Evolutionary conservation across 2,329 filamentous ascomycete genomes (phyloP).

Genomic region (Hyphodiscus sp.): DNA sequence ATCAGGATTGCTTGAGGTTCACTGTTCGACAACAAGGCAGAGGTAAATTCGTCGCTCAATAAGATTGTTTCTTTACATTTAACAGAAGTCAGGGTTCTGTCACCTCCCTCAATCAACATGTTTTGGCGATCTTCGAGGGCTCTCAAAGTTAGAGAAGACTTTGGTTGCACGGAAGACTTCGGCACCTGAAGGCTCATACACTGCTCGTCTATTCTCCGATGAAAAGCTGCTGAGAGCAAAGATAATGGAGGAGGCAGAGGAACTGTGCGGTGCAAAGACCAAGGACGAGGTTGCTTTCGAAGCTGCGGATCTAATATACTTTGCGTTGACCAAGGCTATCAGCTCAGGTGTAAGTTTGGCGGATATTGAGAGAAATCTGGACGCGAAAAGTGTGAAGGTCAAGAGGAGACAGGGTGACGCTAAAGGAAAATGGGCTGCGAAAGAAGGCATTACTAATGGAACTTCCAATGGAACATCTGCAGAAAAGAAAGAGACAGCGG

Average conservation of each 20-base stretch:
- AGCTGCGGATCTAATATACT: constrained; percentile 92
- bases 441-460: constrained; percentile 57
- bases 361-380: constrained; percentile 86
- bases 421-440: constrained; percentile 86
- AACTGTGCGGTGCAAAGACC: constrained; percentile 79
- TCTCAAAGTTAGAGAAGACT: constrained; percentile 82
- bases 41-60: constrained; percentile 35
- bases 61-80: constrained; percentile 1
- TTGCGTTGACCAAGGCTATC: constrained; percentile 85
- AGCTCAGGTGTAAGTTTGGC: constrained; percentile 77
- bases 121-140: constrained; percentile 77
- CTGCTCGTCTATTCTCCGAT: constrained; percentile 85
- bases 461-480: constrained; percentile 16
- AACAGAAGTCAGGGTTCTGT: constrained; percentile 62
- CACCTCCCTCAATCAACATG: constrained; percentile 89
- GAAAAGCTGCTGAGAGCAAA: constrained; percentile 85
- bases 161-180: constrained; percentile 73
- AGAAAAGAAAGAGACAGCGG: constrained; percentile 35
- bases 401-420: constrained; percentile 90
- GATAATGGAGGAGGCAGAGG: constrained; percentile 97
- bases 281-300: constrained; percentile 87
- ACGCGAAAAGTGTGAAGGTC: constrained; percentile 92
- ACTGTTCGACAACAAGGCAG: constrained; percentile 82
- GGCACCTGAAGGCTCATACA: constrained; percentile 87
- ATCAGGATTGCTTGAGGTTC: constrained; percentile 87